Percentiles rank a stretch among this genome's conserved stretches.
These are phyloP conservation scores for Phytomonas sp. DNA, from an alignment of 208 protist species.

Conservation along the genomic window DNA sequence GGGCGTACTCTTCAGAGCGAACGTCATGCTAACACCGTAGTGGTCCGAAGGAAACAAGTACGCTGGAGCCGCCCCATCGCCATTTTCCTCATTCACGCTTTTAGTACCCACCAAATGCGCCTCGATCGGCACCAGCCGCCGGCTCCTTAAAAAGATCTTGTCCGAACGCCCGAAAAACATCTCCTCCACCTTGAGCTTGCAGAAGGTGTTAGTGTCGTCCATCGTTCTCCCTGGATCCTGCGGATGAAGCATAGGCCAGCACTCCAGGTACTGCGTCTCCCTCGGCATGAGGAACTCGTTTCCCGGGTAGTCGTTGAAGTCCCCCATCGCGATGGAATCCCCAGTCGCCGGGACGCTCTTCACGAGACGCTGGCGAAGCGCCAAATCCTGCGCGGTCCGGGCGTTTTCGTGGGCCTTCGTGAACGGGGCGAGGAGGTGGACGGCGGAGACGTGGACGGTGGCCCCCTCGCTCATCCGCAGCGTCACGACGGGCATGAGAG, in stretches of 20 bases:
- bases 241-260: constrained; percentile 73
- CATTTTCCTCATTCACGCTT: constrained; percentile 82
- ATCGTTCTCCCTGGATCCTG: constrained; percentile 75
- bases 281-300: constrained; percentile 81
- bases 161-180: constrained; percentile 88
- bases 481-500: constrained; percentile 70
- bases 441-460: constrained; percentile 34
- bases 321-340: constrained; percentile 78
- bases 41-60: constrained; percentile 89
- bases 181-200: constrained; percentile 87
- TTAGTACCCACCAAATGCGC: constrained; percentile 74
- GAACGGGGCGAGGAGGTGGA: constrained; percentile 81
- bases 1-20: constrained; percentile 15
- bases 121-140: constrained; percentile 42
- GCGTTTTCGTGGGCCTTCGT: constrained; percentile 60
- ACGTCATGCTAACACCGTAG: constrained; percentile 80
- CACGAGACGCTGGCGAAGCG: constrained; percentile 45
- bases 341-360: constrained; percentile 23
- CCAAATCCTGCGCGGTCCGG: constrained; percentile 65
- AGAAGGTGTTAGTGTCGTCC: constrained; percentile 89
- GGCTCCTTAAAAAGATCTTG: constrained; percentile 74
- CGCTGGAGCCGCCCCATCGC: constrained; percentile 53
- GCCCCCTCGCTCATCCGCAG: constrained; percentile 28
- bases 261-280: constrained; percentile 65
- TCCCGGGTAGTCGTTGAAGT: constrained; percentile 89